phyloP scores from a whole-genome alignment of 768 basidiomycete genomes.

The Chalciporus sphaerocephalus region DNA sequence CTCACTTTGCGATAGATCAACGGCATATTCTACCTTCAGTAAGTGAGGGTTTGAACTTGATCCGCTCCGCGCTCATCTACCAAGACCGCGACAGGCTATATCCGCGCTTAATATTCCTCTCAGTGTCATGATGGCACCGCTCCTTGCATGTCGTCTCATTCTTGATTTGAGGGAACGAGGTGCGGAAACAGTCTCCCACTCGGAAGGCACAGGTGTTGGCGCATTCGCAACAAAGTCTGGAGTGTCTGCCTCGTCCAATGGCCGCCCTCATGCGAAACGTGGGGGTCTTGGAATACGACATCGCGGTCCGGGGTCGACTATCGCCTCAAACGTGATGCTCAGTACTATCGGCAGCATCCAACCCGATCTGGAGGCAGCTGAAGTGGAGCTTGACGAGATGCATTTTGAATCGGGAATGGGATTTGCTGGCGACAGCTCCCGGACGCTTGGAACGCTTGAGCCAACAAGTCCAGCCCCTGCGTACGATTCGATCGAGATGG shows the following conservation, averaged over 20 bases:
- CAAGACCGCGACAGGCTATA: slow-evolving; percentile 74
- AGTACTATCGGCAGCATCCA: slow-evolving; percentile 61
- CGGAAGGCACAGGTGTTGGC: slow-evolving; percentile 64
- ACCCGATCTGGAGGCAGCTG: slow-evolving; percentile 48
- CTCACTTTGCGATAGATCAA: slow-evolving; percentile 46
- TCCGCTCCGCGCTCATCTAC: slow-evolving; percentile 4
- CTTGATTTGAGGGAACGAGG: slow-evolving; percentile 80
- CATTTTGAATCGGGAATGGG: slow-evolving; percentile 48
- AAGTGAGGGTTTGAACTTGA: slow-evolving; percentile 19
- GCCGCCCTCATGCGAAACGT: slow-evolving; percentile 22
- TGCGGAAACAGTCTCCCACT: slow-evolving; percentile 72
- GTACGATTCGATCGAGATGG: slow-evolving; percentile 41
- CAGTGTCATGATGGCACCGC: slow-evolving; percentile 77
- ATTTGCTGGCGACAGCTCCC: slow-evolving; percentile 43
- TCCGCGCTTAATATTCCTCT: slow-evolving; percentile 82
- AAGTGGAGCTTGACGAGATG: slow-evolving; percentile 55
- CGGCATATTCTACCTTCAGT: slow-evolving; percentile 86
- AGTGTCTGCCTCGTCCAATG: slow-evolving; percentile 24
- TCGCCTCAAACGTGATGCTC: slow-evolving; percentile 58
- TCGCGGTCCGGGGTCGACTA: slow-evolving; percentile 49
- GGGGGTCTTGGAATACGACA: slow-evolving; percentile 43
- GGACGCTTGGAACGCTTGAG: slow-evolving; percentile 29
- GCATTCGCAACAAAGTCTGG: slow-evolving; percentile 64
- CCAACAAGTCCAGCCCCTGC: slow-evolving; percentile 50
- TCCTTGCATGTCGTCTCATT: slow-evolving; percentile 78